Evolutionary conservation across 148 eudicot species (phyloP), one percentile per base, ranked within the genome.

Genomic region (Fagopyrum homotropicum): DNA sequence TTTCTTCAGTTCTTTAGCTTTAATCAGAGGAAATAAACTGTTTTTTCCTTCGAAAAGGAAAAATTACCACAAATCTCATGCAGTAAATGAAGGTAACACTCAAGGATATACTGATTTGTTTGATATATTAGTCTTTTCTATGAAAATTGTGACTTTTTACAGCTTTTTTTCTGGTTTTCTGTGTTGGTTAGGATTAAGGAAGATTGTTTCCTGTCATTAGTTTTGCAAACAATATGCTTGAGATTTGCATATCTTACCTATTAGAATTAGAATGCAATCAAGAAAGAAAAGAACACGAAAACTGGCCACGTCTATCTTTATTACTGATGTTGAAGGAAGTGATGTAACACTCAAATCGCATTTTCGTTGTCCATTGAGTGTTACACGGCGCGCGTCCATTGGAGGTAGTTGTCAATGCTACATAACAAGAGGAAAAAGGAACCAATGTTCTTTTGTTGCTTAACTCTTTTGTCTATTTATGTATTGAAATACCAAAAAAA

Each of bases 71-170:
- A 66, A 14, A 40, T 5, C 47, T 35, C 17, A 66, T 40, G 71
- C 71, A 35, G 69, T 63, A 26, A 35, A 63, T 63, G 69, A 63
- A 63, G 45, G 66, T 60, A 60, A 59, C 59, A 17, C 9, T 17
- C 3, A 56, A n/a, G 29, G 61, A 26, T 56, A 14, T 16, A 12
- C 59, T 54, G 19, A 16, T 54, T 54, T 56, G 29, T 56, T 56
- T 56, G 61, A n/a, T 56, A 3, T 17, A n/a, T 4, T 56, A 7
- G 9, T 49, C 19, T 56, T 56, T 9, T 6, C 1, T 17, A 6
- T 56, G 61, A 56, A 56, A 56, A 49, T n/a, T 57, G 63, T 57
- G 30, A 57, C 63, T 19, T 22, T 56, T 22, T 56, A 7, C 3
- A 56, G 61, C 29, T 17, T 56, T 3, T 56, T 17, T 56, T 16